phyloP scores from a whole-genome alignment of 768 basidiomycete genomes.

The Lactifluus pinguis region DNA sequence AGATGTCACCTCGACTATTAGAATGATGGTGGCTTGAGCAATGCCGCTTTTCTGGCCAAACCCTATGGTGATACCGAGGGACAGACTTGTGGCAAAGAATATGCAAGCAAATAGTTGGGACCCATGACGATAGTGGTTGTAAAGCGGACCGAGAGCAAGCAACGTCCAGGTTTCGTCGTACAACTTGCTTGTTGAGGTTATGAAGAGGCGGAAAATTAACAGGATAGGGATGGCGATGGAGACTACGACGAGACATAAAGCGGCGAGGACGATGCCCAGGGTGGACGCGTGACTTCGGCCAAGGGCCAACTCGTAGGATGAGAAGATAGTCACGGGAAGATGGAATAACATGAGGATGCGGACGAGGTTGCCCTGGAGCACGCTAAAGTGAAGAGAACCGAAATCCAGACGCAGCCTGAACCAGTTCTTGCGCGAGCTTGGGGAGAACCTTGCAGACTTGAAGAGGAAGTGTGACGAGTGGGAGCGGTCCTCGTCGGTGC shows the following conservation, averaged over 20 bases:
- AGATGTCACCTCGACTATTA: slow-evolving; percentile 80
- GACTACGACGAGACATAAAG: slow-evolving; percentile 68
- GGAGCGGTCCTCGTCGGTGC: slow-evolving; percentile 44
- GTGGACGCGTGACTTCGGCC: slow-evolving; percentile 41
- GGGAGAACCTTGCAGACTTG: slow-evolving; percentile 31
- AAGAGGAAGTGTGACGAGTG: slow-evolving; percentile 35
- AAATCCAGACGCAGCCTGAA: slow-evolving; percentile 50
- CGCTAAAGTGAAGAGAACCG: slow-evolving; percentile 71
- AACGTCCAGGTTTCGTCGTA: slow-evolving; percentile 94
- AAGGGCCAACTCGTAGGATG: slow-evolving; percentile 75
- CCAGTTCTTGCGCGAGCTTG: slow-evolving; percentile 35
- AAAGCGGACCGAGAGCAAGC: slow-evolving; percentile 82
- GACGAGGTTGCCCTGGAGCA: slow-evolving; percentile 84
- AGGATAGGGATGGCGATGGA: slow-evolving; percentile 70
- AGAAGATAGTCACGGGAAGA: slow-evolving; percentile 87
- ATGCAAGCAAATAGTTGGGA: slow-evolving; percentile 83
- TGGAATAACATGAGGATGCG: slow-evolving; percentile 90
- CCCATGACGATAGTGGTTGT: slow-evolving; percentile 89
- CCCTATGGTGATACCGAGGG: slow-evolving; percentile 78
- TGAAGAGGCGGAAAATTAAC: slow-evolving; percentile 67
- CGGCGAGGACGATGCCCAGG: slow-evolving; percentile 68
- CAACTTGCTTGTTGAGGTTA: slow-evolving; percentile 78
- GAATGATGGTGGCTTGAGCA: slow-evolving; percentile 82
- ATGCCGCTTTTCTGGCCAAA: slow-evolving; percentile 87
- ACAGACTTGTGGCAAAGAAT: slow-evolving; percentile 73